Conservation (phyloP, 2,329 filamentous ascomycete species). For the Colletotrichum nymphaeae region DNA sequence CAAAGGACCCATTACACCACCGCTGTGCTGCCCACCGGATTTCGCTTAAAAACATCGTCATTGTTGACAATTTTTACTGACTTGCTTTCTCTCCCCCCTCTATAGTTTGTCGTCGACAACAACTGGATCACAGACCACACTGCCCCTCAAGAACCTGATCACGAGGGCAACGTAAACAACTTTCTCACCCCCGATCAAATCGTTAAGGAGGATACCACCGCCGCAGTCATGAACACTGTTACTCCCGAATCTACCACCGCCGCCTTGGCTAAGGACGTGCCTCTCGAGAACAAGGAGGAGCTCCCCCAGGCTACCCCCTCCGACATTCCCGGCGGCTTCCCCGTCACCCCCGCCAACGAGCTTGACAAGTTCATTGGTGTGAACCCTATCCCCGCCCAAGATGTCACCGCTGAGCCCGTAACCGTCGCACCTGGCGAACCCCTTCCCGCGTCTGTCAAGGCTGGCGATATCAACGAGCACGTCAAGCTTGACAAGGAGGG, state of each 20-base stretch:
- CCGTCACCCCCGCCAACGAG: conserved; percentile 73
- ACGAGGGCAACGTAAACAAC: conserved; percentile 91
- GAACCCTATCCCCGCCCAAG: conserved; percentile 71
- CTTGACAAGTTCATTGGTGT: conserved; percentile 66
- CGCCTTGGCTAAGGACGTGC: conserved; percentile 69
- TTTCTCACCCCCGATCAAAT: conserved; percentile 83
- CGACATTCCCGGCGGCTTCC: conserved; percentile 61
- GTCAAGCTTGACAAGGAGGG: conserved; percentile 85
- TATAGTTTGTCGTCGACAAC: conserved; percentile 93
- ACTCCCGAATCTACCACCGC: conserved; percentile 79
- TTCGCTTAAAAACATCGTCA: conserved; percentile 32
- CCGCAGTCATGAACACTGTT: conserved; percentile 72
- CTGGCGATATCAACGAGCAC: conserved; percentile 76
- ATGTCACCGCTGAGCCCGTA: conserved; percentile 81
- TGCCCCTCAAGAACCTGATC: conserved; percentile 85
- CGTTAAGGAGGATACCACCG: conserved; percentile 54
- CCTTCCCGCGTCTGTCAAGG: conserved; percentile 76
- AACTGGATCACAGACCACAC: conserved; percentile 87
- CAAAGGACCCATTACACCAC: conserved; percentile 28
- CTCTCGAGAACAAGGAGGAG: conserved; percentile 40
- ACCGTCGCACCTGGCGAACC: conserved; percentile 82
- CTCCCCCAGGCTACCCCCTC: conserved; percentile 42
- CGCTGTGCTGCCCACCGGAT: conserved; percentile 26
- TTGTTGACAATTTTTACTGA: conserved; percentile 25
- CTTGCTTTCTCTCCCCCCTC: conserved; percentile 32